Conservation (phyloP, 148 eudicot species). For the Camellia sinensis region DNA sequence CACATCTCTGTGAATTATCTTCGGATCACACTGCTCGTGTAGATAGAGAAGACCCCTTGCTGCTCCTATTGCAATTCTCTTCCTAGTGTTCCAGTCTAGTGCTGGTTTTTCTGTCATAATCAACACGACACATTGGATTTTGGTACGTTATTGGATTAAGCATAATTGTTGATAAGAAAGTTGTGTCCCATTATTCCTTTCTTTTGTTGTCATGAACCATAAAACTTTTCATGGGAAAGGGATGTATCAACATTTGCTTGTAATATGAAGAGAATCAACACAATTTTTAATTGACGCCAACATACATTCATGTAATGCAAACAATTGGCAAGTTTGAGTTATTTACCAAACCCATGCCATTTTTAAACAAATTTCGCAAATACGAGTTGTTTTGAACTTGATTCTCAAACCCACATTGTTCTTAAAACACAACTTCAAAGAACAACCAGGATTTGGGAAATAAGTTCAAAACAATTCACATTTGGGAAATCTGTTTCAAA, state of each 20-base stretch:
- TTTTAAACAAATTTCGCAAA: too few relatives aligned
- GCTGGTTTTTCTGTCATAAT: constrained; percentile 63
- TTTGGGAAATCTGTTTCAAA: too few relatives aligned
- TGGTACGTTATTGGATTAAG: not conserved
- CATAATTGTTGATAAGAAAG: not conserved
- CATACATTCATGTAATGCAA: not conserved
- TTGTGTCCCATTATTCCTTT: not conserved
- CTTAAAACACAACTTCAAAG: too few relatives aligned
- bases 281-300: not conserved
- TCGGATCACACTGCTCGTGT: constrained; percentile 98
- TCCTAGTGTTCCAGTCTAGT: constrained; percentile 89
- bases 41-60: constrained; percentile 83
- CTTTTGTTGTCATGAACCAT: not conserved
- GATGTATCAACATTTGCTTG: not conserved
- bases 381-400: too few relatives aligned
- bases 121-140: not conserved
- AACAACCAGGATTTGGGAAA: too few relatives aligned
- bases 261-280: not conserved
- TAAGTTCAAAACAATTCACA: too few relatives aligned
- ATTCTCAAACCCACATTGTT: too few relatives aligned
- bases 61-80: constrained; percentile 86
- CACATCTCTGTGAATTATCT: constrained; percentile 92
- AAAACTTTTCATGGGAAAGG: not conserved
- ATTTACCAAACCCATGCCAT: too few relatives aligned
- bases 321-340: not conserved